These are phyloP conservation scores for Vachellia pachyceras DNA, from an alignment of 306 rosid species.

Conservation along the genomic window DNA sequence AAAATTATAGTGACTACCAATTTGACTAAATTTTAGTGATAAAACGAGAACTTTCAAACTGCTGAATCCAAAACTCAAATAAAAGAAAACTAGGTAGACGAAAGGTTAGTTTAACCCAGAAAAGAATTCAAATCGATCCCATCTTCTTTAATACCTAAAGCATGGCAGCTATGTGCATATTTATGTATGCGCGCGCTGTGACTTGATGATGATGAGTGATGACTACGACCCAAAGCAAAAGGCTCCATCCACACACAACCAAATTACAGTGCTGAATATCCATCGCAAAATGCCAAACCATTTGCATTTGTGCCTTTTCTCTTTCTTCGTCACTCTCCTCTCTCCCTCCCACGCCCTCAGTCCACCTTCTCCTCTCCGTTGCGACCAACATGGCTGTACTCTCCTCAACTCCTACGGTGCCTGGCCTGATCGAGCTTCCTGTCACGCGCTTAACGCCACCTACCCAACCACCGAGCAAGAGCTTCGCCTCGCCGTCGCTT, in stretches of 20 bases:
- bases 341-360: slow-evolving; percentile 34
- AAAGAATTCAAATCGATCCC: too few species aligned
- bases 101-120: too few species aligned
- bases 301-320: slow-evolving; percentile 23
- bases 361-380: slow-evolving; percentile 58
- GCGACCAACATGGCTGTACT: slow-evolving; percentile 58
- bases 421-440: slow-evolving; percentile 68
- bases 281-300: slow-evolving; percentile 31
- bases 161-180: too few species aligned
- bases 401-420: slow-evolving; percentile 72
- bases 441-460: slow-evolving; percentile 45
- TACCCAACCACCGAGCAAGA: slow-evolving; percentile 67
- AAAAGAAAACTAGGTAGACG: too few species aligned
- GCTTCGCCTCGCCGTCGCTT: slow-evolving; percentile 59
- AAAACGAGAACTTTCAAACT: too few species aligned
- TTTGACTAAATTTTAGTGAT: too few species aligned
- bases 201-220: too few species aligned
- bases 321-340: slow-evolving; percentile 25
- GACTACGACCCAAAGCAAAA: neutral
- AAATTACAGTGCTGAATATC: neutral
- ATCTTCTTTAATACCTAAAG: too few species aligned
- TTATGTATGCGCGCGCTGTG: too few species aligned
- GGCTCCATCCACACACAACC: neutral
- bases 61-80: too few species aligned
- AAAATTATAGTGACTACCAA: too few species aligned